Evolutionary conservation across 164 flowering plant genomes (phyloP).

Genomic region (Aristolochia contorta): DNA sequence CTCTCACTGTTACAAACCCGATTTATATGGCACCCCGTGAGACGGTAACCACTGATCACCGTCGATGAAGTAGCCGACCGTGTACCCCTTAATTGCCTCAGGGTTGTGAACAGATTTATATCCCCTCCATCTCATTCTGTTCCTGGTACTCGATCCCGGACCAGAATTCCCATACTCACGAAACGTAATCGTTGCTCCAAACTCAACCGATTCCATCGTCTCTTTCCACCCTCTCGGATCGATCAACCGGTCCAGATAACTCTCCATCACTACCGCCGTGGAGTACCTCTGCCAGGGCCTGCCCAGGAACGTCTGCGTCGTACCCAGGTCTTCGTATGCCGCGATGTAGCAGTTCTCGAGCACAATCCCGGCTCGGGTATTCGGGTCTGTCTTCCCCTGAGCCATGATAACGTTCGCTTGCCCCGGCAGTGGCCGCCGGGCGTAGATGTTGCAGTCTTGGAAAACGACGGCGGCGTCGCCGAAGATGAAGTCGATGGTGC

Average conservation of each 20-base stretch:
- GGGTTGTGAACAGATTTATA: background rate
- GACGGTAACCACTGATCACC: constrained; percentile 1
- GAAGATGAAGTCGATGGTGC: constrained; percentile 26
- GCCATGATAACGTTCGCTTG: constrained; percentile 32
- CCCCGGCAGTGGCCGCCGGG: constrained; percentile 19
- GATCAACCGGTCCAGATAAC: constrained; percentile 22
- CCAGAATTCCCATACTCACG: constrained; percentile 22
- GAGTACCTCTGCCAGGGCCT: constrained; percentile 43
- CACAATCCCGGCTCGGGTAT: constrained; percentile 23
- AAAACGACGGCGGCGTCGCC: constrained; percentile 28
- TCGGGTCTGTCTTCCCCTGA: constrained; percentile 22
- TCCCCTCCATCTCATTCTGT: constrained; percentile 8
- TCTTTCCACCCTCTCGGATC: constrained; percentile 32
- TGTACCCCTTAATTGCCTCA: background rate
- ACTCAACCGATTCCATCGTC: constrained; percentile 12
- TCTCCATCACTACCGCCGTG: constrained; percentile 30
- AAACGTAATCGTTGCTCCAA: constrained; percentile 10
- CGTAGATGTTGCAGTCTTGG: constrained; percentile 27
- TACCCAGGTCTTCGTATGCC: constrained; percentile 13
- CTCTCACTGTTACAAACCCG: background rate
- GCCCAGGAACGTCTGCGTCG: constrained; percentile 27
- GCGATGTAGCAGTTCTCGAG: constrained; percentile 28
- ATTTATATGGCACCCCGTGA: background rate
- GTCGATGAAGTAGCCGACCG: background rate
- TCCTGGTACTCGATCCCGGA: constrained; percentile 11